phyloP scores from a whole-genome alignment of 352 stramenopile species.

The Plasmopara halstedii region DNA sequence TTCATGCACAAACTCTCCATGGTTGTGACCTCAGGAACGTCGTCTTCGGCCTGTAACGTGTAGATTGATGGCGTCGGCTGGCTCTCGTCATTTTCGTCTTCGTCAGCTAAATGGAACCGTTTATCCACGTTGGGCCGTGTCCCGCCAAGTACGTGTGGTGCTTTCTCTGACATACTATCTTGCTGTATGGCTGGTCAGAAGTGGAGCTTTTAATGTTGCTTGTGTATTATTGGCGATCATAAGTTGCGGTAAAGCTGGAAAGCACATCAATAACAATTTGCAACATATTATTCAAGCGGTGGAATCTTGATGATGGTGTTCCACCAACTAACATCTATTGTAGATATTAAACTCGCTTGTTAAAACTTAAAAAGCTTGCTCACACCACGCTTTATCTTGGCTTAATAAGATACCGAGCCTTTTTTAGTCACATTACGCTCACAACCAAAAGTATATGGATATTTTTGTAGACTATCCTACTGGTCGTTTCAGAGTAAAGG shows the following conservation, averaged over 20 bases:
- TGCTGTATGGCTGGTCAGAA: not conserved
- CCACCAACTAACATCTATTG: too few species aligned
- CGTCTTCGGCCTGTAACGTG: conserved; percentile 37
- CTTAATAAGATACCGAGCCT: too few species aligned
- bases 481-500: conserved; percentile 21
- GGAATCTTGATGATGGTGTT: too few species aligned
- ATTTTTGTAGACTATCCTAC: conserved; percentile 10
- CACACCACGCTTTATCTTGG: too few species aligned
- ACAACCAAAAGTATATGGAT: not conserved
- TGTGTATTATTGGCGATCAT: not conserved
- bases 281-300: not conserved
- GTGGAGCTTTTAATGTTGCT: not conserved
- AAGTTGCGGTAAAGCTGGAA: not conserved
- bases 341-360: too few species aligned
- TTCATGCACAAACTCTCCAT: conserved; percentile 87
- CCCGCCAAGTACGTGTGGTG: conserved; percentile 42
- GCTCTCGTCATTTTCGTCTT: conserved; percentile 15
- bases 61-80: conserved; percentile 28
- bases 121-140: conserved; percentile 50
- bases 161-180: conserved; percentile 49
- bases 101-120: conserved; percentile 35
- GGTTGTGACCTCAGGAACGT: conserved; percentile 49
- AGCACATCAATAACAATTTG: not conserved
- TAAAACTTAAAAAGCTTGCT: too few species aligned
- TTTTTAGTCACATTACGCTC: not conserved